A percentile compares a stretch with the other conserved stretches of the same genome.
These are phyloP conservation scores for Quercus gilva DNA, from an alignment of 306 rosid genomes.

Conservation along the genomic window DNA sequence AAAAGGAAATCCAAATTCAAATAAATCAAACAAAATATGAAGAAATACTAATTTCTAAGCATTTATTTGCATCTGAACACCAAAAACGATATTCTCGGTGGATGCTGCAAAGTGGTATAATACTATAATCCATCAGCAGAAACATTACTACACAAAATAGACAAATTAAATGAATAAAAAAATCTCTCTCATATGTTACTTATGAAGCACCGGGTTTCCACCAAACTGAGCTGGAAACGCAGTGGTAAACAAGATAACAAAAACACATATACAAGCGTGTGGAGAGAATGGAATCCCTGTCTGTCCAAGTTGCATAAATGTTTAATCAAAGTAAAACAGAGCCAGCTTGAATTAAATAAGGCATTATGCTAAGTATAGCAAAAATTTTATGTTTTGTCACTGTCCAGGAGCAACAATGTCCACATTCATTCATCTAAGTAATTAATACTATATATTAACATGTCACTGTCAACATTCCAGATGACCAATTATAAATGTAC, in stretches of 20 bases:
- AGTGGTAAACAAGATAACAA: not conserved
- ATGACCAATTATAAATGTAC: constrained; percentile 4
- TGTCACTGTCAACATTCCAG: constrained; percentile 26
- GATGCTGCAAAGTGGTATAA: too few relatives aligned
- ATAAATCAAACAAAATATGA: too few relatives aligned
- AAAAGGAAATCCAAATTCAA: too few relatives aligned
- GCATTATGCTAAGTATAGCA: not conserved
- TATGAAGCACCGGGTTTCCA: not conserved
- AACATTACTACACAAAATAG: too few relatives aligned
- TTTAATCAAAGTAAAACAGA: not conserved
- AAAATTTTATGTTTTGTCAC: not conserved
- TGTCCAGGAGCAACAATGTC: constrained; percentile 8
- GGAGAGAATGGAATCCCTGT: constrained; percentile 5
- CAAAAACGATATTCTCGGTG: too few relatives aligned
- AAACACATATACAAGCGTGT: not conserved
- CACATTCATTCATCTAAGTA: constrained; percentile 23
- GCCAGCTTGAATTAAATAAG: constrained; percentile 7
- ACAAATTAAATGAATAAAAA: not conserved
- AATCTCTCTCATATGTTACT: not conserved
- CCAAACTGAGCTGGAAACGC: too few relatives aligned
- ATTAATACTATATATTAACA: not conserved
- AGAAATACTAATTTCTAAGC: too few relatives aligned
- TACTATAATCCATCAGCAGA: too few relatives aligned
- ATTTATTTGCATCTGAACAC: too few relatives aligned
- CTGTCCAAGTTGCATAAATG: not conserved